Evolutionary conservation across 2,329 filamentous ascomycete genomes (phyloP).

Genomic region (Pyrenophora tritici-repentis): DNA sequence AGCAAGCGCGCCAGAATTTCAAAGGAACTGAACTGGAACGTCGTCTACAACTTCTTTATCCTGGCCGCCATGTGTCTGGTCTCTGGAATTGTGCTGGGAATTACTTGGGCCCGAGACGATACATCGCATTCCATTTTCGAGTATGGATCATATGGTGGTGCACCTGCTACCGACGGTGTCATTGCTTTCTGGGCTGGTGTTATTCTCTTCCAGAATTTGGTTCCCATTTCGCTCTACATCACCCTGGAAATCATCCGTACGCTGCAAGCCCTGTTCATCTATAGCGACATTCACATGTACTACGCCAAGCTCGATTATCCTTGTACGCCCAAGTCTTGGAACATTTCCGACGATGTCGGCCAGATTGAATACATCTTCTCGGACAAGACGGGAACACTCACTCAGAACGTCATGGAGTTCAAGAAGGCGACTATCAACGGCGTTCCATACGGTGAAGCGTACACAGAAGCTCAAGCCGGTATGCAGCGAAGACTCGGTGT

Average conservation of each 20-base stretch:
- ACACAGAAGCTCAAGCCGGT: constrained; percentile 93
- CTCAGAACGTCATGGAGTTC: constrained; percentile 97
- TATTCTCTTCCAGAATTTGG: constrained; percentile 97
- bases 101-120: constrained; percentile 75
- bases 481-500: constrained; percentile 92
- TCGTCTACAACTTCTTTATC: constrained; percentile 93
- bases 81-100: constrained; percentile 81
- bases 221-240: constrained; percentile 97
- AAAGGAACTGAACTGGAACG: constrained; percentile 94
- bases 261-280: constrained; percentile 94
- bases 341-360: constrained; percentile 95
- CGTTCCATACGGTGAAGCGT: constrained; percentile 94
- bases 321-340: constrained; percentile 97
- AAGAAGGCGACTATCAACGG: constrained; percentile 98
- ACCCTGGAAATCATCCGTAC: constrained; percentile 94
- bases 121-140: constrained; percentile 84
- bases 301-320: constrained; percentile 93
- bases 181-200: constrained; percentile 96
- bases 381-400: constrained; percentile 88
- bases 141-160: constrained; percentile 76
- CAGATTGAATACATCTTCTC: constrained; percentile 99
- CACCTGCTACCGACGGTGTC: constrained; percentile 80
- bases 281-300: constrained; percentile 95
- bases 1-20: constrained; percentile 91
- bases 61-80: constrained; percentile 88